Evolutionary conservation across 1,284 basidiomycete species (phyloP).

Genomic region (Cutaneotrichosporon spelunceum): DNA sequence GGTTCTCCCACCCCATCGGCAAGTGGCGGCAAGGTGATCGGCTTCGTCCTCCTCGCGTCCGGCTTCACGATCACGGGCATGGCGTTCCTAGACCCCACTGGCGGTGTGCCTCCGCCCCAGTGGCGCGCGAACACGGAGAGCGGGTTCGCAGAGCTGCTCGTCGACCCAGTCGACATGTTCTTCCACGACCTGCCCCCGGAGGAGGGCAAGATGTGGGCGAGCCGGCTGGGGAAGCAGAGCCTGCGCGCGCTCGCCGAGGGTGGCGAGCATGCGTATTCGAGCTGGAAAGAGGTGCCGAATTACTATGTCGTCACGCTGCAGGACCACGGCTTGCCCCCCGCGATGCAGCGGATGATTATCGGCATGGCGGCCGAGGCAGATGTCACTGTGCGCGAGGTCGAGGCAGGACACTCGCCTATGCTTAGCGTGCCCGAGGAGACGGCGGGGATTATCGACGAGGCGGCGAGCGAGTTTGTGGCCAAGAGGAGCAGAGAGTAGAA

Average conservation of each 20-base stretch:
- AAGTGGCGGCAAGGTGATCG: not conserved
- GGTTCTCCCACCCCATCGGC: not conserved
- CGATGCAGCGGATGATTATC: not conserved
- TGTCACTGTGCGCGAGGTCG: not conserved
- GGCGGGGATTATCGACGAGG: not conserved
- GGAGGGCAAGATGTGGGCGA: constrained; percentile 1
- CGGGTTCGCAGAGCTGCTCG: constrained; percentile 7
- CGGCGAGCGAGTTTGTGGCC: not conserved
- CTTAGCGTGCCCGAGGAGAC: constrained; percentile 5
- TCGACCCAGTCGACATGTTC: constrained; percentile 10
- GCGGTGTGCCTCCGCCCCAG: not conserved
- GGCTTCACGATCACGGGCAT: constrained; percentile 1
- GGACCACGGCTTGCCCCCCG: constrained; percentile 1
- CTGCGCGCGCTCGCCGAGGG: constrained; percentile 1
- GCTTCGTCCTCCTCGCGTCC: constrained; percentile 4
- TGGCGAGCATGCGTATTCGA: constrained; percentile 7
- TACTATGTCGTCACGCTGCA: constrained; percentile 1
- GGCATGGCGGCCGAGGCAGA: not conserved
- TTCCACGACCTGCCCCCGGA: constrained; percentile 9
- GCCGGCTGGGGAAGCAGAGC: not conserved
- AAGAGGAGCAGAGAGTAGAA: not conserved
- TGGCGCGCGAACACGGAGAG: constrained; percentile 6
- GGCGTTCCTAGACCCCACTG: not conserved
- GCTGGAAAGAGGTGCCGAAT: constrained; percentile 3
- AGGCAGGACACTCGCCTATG: constrained; percentile 7